These are phyloP conservation scores for Escovopsis sp. DNA, from an alignment of 2,329 filamentous ascomycete genomes.

Conservation along the genomic window DNA sequence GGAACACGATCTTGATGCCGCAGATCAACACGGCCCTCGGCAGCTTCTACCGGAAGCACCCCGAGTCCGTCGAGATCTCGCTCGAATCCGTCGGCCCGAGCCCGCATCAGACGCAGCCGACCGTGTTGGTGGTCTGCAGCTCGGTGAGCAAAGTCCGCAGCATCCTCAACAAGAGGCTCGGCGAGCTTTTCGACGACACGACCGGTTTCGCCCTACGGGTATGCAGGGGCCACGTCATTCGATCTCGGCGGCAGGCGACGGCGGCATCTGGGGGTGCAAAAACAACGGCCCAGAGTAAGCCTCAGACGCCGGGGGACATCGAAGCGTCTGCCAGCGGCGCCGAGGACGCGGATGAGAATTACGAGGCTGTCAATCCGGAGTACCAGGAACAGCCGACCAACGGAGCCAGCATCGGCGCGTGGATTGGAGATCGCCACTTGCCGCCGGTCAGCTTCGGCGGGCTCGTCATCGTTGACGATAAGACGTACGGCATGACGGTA, in stretches of 20 bases:
- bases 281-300: not conserved
- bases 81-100: slow-evolving; percentile 60
- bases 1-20: slow-evolving; percentile 56
- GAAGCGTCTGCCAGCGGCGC: slow-evolving; percentile 14
- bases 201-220: slow-evolving; percentile 53
- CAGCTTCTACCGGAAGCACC: slow-evolving; percentile 55
- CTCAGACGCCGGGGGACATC: no score
- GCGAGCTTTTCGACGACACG: slow-evolving; percentile 45
- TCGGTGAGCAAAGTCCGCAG: slow-evolving; percentile 58
- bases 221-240: slow-evolving; percentile 50
- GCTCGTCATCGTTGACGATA: slow-evolving; percentile 68
- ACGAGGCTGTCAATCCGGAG: slow-evolving; percentile 47
- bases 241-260: slow-evolving; percentile 35
- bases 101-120: slow-evolving; percentile 49
- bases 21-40: slow-evolving; percentile 58
- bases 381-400: slow-evolving; percentile 69
- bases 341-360: slow-evolving; percentile 24
- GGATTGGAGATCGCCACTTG: slow-evolving; percentile 68
- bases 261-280: slow-evolving; percentile 12
- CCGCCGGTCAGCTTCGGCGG: slow-evolving; percentile 87
- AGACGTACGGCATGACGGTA: slow-evolving; percentile 85
- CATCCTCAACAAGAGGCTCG: slow-evolving; percentile 54
- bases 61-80: slow-evolving; percentile 65
- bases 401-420: slow-evolving; percentile 86
- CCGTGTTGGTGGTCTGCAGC: slow-evolving; percentile 62